phyloP scores from a whole-genome alignment of 2,329 filamentous ascomycete species.

The Arthroderma sp. region DNA sequence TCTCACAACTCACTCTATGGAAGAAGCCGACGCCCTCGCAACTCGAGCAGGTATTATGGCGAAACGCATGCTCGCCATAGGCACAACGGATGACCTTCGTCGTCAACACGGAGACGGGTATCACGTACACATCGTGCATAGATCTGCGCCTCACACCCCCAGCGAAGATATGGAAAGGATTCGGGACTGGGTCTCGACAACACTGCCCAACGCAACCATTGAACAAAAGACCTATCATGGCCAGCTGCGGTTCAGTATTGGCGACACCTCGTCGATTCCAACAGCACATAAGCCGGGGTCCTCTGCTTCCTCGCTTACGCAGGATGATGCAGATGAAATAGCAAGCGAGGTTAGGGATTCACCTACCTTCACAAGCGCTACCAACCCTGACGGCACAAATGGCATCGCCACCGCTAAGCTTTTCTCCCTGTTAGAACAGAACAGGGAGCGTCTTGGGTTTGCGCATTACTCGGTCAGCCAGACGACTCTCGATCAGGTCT shows the following conservation, averaged over 20 bases:
- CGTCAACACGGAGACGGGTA: conserved; percentile 64
- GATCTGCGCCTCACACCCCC: conserved; percentile 58
- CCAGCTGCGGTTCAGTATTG: conserved; percentile 72
- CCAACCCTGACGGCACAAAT: background rate
- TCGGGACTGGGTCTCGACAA: conserved; percentile 49
- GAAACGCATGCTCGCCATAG: conserved; percentile 70
- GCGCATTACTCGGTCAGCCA: conserved; percentile 79
- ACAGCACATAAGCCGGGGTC: conserved; percentile 2
- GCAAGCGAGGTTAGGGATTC: background rate
- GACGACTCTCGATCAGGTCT: conserved; percentile 82
- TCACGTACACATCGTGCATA: conserved; percentile 69
- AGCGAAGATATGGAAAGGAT: conserved; percentile 55
- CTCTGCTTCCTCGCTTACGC: background rate
- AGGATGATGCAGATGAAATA: conserved; percentile 7
- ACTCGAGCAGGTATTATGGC: conserved; percentile 77
- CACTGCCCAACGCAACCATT: conserved; percentile 52
- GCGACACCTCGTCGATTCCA: conserved; percentile 21
- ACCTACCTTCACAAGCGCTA: background rate
- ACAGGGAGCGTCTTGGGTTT: conserved; percentile 55
- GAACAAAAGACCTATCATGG: conserved; percentile 70
- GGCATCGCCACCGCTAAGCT: conserved; percentile 29
- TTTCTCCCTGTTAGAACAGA: conserved; percentile 59
- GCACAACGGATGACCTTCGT: conserved; percentile 59
- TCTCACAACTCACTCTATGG: conserved; percentile 88
- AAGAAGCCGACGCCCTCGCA: conserved; percentile 82